Conservation (phyloP, 225 moss, liverwort and hornwort species). For the Pseudisothecium myosuroides region DNA sequence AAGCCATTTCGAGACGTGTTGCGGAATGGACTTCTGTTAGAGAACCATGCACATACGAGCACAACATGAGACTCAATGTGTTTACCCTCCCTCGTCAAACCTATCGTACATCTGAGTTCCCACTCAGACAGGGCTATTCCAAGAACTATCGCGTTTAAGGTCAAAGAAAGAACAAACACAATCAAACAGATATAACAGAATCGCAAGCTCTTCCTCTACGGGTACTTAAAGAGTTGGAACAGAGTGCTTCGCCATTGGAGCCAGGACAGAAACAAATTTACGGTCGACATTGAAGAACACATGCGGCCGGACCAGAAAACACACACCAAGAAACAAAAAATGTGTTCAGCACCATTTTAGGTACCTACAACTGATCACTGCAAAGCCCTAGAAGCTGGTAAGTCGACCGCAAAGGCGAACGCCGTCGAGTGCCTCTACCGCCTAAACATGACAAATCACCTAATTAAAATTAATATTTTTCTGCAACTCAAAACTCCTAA, state of each 20-base stretch:
- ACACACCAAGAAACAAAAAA: neutral
- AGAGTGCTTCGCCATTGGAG: neutral
- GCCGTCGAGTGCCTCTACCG: neutral
- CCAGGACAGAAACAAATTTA: neutral
- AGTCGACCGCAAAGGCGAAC: neutral
- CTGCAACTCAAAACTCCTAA: neutral
- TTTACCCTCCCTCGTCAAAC: neutral
- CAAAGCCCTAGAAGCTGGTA: neutral
- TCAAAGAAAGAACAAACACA: neutral
- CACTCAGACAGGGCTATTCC: neutral
- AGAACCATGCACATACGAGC: neutral
- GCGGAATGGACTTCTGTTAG: slow-evolving; percentile 19
- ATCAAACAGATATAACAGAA: neutral
- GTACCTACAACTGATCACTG: neutral
- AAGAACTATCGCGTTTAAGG: neutral
- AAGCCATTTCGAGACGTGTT: slow-evolving; percentile 12
- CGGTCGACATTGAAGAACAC: neutral
- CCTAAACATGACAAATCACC: neutral
- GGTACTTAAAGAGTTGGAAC: neutral
- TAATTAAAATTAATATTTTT: neutral
- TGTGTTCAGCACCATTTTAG: neutral
- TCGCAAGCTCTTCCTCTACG: neutral
- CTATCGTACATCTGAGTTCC: neutral
- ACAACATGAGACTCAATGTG: neutral
- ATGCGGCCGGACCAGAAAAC: neutral